These are phyloP conservation scores for Tetrapisispora phaffii DNA, from an alignment of 805 yeast species.

Conservation along the genomic window DNA sequence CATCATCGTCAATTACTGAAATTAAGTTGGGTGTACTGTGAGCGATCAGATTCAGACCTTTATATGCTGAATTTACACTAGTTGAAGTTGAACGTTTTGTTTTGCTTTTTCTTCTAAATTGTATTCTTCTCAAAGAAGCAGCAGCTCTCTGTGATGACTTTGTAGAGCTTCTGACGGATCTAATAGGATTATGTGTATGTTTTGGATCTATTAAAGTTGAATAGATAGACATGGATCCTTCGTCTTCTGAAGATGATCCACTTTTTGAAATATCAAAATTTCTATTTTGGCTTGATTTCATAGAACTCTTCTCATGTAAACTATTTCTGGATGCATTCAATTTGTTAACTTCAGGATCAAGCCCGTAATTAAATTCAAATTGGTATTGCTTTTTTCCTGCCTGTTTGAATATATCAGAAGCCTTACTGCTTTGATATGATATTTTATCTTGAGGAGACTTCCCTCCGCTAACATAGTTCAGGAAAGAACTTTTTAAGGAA, in stretches of 20 bases:
- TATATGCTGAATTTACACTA: constrained; percentile 19
- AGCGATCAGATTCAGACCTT: constrained; percentile 17
- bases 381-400: constrained; percentile 23
- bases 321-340: not conserved
- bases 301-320: not conserved
- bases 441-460: constrained; percentile 7
- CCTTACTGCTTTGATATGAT: not conserved
- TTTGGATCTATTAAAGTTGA: constrained; percentile 38
- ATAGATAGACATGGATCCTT: constrained; percentile 57
- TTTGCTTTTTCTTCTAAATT: constrained; percentile 47
- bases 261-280: not conserved
- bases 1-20: constrained; percentile 17
- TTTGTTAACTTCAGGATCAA: not conserved
- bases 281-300: not conserved
- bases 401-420: constrained; percentile 12
- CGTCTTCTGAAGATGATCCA: constrained; percentile 39
- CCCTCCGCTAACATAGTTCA: constrained; percentile 14
- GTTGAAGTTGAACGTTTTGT: constrained; percentile 30
- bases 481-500: constrained; percentile 22
- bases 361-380: constrained; percentile 26
- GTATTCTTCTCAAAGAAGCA: constrained; percentile 53
- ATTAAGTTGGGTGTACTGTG: constrained; percentile 28
- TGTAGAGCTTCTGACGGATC: constrained; percentile 31
- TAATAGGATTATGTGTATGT: constrained; percentile 28
- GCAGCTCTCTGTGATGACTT: constrained; percentile 55